Base-by-base conservation (phyloP, 2,329 filamentous ascomycete genomes). In the Aspergillus sp. region DNA sequence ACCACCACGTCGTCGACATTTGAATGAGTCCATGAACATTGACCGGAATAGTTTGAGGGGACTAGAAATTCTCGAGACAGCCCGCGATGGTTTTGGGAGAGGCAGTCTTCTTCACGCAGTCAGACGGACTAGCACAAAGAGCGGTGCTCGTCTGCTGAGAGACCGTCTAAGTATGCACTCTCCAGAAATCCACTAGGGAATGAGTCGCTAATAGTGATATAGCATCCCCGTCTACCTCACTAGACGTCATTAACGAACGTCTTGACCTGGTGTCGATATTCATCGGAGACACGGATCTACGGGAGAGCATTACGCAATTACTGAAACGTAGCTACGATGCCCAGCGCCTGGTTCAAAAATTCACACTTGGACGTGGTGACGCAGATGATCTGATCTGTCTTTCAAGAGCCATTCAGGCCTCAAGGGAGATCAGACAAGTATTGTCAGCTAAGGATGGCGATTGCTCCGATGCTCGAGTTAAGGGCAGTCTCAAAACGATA, bases 61-160 rank as follows among this genome's bases (percentile, higher is more conserved):
- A 1, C 76, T 98, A 4, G 93, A 98, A 67, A 88, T 98, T 55
- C 83, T 88, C 55, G 83, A 84, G 63, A 97, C 93, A 0, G 82
- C 95, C 44, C 81, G 86, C 43, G 91, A 97, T 58, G 84, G 86
- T 2, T 69, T 78, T 17, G 85, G 86, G 35, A 83, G 85, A 54
- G 93, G 93, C 4, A 96, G 90, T 62, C 73, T 98, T 39, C 73
- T 98, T 33, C 90, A 97, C 69, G 86, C 89, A n/a, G 80, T 97
- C 45, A 82, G 90, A 50, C 81, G 85, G 46, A 98, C 93, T 0
- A 87, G 90, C 13, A 98, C 93, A 0, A 95, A 90, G 62, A 90
- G 91, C 56, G 93, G 93, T 46, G 85, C 90, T 19, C 81, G 93
- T 37, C 75, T 97, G 43, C 76, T 98, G 5, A 85, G 85, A 53